These are phyloP conservation scores for Pseudocercospora fuligena DNA, from an alignment of 2,329 filamentous ascomycete species.

Conservation along the genomic window DNA sequence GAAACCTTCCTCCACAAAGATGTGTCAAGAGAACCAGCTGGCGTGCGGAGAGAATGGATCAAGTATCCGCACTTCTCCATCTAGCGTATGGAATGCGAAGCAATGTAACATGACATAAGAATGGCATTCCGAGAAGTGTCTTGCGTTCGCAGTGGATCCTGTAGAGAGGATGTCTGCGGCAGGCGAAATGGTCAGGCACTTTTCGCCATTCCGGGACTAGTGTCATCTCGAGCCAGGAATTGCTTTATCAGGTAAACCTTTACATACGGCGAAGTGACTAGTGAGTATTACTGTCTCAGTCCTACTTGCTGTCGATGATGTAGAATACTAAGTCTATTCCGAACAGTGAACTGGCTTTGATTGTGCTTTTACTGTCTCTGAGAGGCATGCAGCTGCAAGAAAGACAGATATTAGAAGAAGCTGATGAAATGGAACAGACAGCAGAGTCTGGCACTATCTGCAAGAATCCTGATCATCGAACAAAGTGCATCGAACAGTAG, in stretches of 20 bases:
- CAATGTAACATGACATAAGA: not conserved
- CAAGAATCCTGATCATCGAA: too few species aligned
- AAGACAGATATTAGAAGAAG: too few species aligned
- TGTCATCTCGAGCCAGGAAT: not conserved
- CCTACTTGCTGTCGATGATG: too few species aligned
- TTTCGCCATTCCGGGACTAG: not conserved
- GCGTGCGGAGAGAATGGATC: not conserved
- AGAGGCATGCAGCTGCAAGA: too few species aligned
- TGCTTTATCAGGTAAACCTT: not conserved
- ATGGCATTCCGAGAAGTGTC: not conserved
- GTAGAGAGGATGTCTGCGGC: not conserved
- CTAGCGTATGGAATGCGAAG: not conserved
- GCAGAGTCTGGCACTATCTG: too few species aligned
- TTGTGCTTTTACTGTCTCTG: too few species aligned
- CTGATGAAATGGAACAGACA: too few species aligned
- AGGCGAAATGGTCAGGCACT: not conserved
- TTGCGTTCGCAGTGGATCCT: not conserved
- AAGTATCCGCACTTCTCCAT: not conserved
- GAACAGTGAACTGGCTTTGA: too few species aligned
- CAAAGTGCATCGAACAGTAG: not conserved
- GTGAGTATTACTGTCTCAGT: too few species aligned
- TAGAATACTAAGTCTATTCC: too few species aligned
- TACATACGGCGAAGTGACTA: not conserved
- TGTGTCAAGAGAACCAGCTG: not conserved
- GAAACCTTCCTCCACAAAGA: not conserved